Base-by-base conservation (phyloP, 2,329 filamentous ascomycete genomes). In the Curvularia lunata region DNA sequence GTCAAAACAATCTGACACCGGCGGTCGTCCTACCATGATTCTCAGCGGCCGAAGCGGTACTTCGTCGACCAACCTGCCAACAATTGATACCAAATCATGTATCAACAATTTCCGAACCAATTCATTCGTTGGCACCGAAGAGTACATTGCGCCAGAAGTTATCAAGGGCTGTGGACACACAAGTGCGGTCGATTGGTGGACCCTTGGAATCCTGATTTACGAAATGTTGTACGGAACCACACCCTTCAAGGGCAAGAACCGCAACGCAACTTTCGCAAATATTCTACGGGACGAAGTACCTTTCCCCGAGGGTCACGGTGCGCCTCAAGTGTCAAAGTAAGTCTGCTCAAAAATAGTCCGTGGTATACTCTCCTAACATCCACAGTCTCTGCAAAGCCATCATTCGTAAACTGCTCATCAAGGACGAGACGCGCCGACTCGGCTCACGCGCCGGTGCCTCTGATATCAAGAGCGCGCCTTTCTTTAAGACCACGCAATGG, bases 131-230 rank as follows among this genome's bases (percentile, higher is more conserved):
- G 95, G 95, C 18, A 99, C 95, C 0, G 95, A 99, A 77, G 95
- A 99, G 77, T 99, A 99, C 77, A 99, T 99, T 73, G 95, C 95
- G 1, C 95, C 95, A 1, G 95, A 99, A 78, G 95, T 99, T 34
- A 99, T 99, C 76, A 98, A 98, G 80, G 95, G 95, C 38, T 97
- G 94, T 73, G 95, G 95, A 23, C 95, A 99, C 79, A 99, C 95
- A 7, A 98, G 94, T 74, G 95, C 95, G 13, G 95, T 99, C 13
- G 95, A 99, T 77, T 99, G 95, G 95, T 99, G 95, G 95, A 99
- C 95, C 0, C 79, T 99, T 52, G 95, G 95, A 19, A 98, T 99
- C 66, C 80, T 99, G 72, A 92, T 99, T 55, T 99, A 98, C 77
- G 95, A 99, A 79, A 99, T 99, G 95, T 84, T 99, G 34, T 99